Evolutionary conservation across 768 basidiomycete species (phyloP).

Genomic region (Termitomyces sp.): DNA sequence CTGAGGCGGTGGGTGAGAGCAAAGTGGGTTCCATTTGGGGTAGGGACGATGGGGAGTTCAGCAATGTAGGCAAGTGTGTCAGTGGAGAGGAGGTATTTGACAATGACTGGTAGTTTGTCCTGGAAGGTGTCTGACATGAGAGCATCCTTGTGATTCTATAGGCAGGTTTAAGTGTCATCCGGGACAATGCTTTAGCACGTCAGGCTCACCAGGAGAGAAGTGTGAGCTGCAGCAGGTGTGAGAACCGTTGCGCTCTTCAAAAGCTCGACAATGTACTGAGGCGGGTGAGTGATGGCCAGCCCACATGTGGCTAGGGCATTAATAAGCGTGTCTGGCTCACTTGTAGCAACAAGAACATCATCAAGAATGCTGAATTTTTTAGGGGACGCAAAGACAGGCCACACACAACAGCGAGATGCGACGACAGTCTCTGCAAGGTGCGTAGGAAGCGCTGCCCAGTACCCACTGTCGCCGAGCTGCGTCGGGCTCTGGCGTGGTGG

Average conservation of each 20-base stretch:
- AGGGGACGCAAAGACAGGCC: conserved; percentile 25
- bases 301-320: conserved; percentile 27
- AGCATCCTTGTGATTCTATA: conserved; percentile 12
- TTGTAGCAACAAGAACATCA: conserved; percentile 23
- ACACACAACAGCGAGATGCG: conserved; percentile 22
- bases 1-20: conserved; percentile 11
- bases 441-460: conserved; percentile 30
- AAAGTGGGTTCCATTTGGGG: conserved; percentile 18
- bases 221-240: conserved; percentile 26
- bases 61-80: conserved; percentile 26
- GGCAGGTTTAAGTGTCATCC: background rate
- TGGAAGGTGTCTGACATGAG: conserved; percentile 7
- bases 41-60: conserved; percentile 30
- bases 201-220: conserved; percentile 23
- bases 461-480: conserved; percentile 33
- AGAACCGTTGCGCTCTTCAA: conserved; percentile 15
- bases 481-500: conserved; percentile 27
- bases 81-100: conserved; percentile 31
- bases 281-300: conserved; percentile 30
- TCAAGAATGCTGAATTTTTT: conserved; percentile 9
- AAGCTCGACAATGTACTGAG: conserved; percentile 26
- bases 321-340: conserved; percentile 17
- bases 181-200: background rate
- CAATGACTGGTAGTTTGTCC: conserved; percentile 11
- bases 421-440: conserved; percentile 24